Base-by-base conservation (phyloP, 2,329 filamentous ascomycete species). In the Berkeleyomyces basicola region DNA sequence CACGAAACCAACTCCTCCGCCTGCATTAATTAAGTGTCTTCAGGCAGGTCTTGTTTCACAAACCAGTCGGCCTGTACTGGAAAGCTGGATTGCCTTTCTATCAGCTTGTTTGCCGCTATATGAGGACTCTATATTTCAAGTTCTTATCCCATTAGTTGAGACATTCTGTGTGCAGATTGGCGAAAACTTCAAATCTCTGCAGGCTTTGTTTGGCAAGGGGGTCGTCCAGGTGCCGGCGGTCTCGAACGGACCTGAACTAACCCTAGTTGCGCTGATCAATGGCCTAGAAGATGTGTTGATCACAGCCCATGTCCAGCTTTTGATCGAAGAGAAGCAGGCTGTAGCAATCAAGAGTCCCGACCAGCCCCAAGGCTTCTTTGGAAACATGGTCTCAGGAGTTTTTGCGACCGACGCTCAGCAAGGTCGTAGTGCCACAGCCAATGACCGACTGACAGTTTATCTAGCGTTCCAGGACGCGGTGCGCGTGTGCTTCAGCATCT, bases 391-490 rank as follows among this genome's bases (percentile, higher is more conserved):
- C 1, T 93, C 90, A 0, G 90, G 90, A 1, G 88, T 96, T 0
- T 96, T 96, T 70, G 81, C 89, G 44, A 82, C 87, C 0, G 90
- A 96, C 64, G 78, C 82, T 0, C 84, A 81, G 1, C 87, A 91
- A 65, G 80, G 83, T n/a, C 84, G 90, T 58, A 90, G 85, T 64
- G 83, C 86, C 6, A 90, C 88, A n/a, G 90, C 91, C 7, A 99
- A 97, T 69, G 92, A 93, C 68, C 83, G 92, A 55, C 78, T 99
- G 31, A 97, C 93, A 0, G 92, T 99, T 23, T 79, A 96, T 51
- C 78, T 99, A n/a, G 95, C 91, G 9, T 96, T 99, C 71, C 92
- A 97, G 72, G 95, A 99, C 71, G 90, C 91, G 0, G 89, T 97
- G 64, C 84, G 90, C 33, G 88, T 95, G 59, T 96, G 91, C 72